Percentiles rank a stretch among this genome's conserved stretches.
Evolutionary conservation across 2,329 filamentous ascomycete species (phyloP).

Genomic region (Ascochyta clinopodiicola): DNA sequence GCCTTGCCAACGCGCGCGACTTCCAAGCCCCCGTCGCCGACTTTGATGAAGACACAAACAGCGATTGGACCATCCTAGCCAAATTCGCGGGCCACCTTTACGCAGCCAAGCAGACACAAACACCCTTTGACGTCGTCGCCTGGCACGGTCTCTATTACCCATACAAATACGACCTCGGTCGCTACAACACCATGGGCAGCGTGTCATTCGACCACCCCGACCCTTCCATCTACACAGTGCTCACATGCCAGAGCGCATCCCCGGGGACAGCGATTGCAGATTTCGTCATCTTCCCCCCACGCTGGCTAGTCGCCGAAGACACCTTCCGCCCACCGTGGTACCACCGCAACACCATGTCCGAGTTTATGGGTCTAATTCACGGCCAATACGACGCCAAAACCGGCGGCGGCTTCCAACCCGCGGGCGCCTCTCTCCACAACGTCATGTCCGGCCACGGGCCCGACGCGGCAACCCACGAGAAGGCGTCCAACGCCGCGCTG

Average conservation of each 20-base stretch:
- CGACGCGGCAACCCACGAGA: slow-evolving; percentile 65
- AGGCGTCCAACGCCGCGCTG: slow-evolving; percentile 62
- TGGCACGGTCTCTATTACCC: slow-evolving; percentile 75
- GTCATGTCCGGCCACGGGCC: slow-evolving; percentile 76
- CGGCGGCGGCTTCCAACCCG: slow-evolving; percentile 65
- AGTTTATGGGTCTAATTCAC: slow-evolving; percentile 71
- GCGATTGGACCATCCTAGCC: slow-evolving; percentile 64
- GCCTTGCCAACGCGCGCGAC: slow-evolving; percentile 69
- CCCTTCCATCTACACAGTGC: slow-evolving; percentile 70
- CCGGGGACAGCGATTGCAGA: slow-evolving; percentile 66
- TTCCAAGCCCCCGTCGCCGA: slow-evolving; percentile 68
- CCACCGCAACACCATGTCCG: slow-evolving; percentile 73
- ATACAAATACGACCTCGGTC: slow-evolving; percentile 65
- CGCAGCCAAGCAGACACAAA: slow-evolving; percentile 66
- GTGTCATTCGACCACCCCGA: slow-evolving; percentile 70
- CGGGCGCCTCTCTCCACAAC: slow-evolving; percentile 71
- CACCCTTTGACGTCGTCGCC: slow-evolving; percentile 73
- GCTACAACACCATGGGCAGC: slow-evolving; percentile 63
- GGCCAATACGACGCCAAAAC: slow-evolving; percentile 68
- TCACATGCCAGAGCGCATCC: slow-evolving; percentile 66
- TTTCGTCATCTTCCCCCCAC: slow-evolving; percentile 75
- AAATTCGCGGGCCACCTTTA: slow-evolving; percentile 70
- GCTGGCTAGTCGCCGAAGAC: slow-evolving; percentile 72
- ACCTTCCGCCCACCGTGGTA: slow-evolving; percentile 77
- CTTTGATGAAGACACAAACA: slow-evolving; percentile 63